Evolutionary conservation across 371 early-diverging fungal genomes (phyloP), one percentile per base, ranked within the genome.

Genomic region (Smittium culicis): DNA sequence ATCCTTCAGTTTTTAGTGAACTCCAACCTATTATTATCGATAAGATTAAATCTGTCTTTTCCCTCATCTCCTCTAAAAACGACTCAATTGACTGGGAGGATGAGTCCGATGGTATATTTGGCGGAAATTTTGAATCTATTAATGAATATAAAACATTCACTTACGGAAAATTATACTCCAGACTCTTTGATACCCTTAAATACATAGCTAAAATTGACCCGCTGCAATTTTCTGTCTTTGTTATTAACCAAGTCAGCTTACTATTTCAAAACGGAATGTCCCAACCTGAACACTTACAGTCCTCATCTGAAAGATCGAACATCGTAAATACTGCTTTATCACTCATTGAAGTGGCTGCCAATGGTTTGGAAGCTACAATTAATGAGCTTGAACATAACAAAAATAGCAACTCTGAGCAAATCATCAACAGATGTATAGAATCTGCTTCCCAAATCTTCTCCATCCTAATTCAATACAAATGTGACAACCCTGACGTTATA

Each of bases 401-500:
- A 5, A 11, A 11, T 45, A 45, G 20, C 5, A 20, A 45, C 5
- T 11, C 45, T 20, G 45, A 45, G 20, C 11, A 11, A 11, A 45
- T 45, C 5, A n/a, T n/a, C n/a, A n/a, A n/a, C n/a, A n/a, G n/a
- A n/a, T n/a, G n/a, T n/a, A n/a, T n/a, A n/a, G 45, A 45, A 20
- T 45, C 45, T 45, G 5, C 45, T 11, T 11, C 5, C 45, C 45
- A 20, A 5, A 45, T 45, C 45, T 45, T 11, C 20, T 11, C 5
- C 20, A 45, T 45, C 20, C 20, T 45, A 45, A 45, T 45, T 45
- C 45, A 45, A 11, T 30, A 30, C n/a, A 63, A 35, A n/a, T 32
- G 63, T 33, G 63, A 63, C 33, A 30, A 35, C 33, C 24, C 63
- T 17, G 63, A 63, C 5, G n/a, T 63, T 24, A 35, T 63, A 2